A percentile compares a stretch with the other conserved stretches of the same genome.
These are phyloP conservation scores for Chernovozyma sophiae-reginae DNA, from an alignment of 1,139 yeast genomes.

Conservation along the genomic window DNA sequence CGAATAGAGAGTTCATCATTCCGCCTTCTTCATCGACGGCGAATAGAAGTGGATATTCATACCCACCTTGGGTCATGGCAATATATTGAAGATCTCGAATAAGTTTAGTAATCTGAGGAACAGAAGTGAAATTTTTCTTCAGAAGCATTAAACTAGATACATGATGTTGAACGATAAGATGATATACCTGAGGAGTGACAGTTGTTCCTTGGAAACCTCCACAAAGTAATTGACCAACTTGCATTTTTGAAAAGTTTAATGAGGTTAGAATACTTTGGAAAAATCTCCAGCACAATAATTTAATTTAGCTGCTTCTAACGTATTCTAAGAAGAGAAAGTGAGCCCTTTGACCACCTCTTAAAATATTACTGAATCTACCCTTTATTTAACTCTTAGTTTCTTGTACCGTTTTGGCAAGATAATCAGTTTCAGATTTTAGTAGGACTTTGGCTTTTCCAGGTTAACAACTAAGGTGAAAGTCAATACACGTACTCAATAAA, in stretches of 20 bases:
- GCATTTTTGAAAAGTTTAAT: slow-evolving; percentile 3
- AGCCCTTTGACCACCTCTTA: neutral
- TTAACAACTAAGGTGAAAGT: too few relatives aligned
- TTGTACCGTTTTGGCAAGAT: too few relatives aligned
- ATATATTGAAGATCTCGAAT: slow-evolving; percentile 53
- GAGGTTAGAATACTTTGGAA: too few relatives aligned
- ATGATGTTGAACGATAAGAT: slow-evolving; percentile 50
- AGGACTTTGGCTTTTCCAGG: too few relatives aligned
- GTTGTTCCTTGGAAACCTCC: slow-evolving; percentile 61
- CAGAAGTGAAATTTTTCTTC: slow-evolving; percentile 50
- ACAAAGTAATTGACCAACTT: slow-evolving; percentile 54
- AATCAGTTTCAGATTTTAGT: too few relatives aligned
- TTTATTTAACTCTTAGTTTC: too few relatives aligned
- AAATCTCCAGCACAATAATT: too few relatives aligned
- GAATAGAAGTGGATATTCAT: slow-evolving; percentile 58
- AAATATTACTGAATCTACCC: too few relatives aligned
- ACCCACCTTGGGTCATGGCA: slow-evolving; percentile 49
- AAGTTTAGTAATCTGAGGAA: slow-evolving; percentile 47
- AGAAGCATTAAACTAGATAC: slow-evolving; percentile 58
- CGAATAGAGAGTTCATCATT: slow-evolving; percentile 59
- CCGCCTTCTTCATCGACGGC: slow-evolving; percentile 84
- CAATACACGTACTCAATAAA: too few relatives aligned
- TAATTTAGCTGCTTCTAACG: too few relatives aligned
- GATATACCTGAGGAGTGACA: slow-evolving; percentile 54
- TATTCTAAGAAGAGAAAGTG: neutral